Base-by-base conservation (phyloP, 2,329 filamentous ascomycete genomes). In the Hymenoscyphus fraxineus region DNA sequence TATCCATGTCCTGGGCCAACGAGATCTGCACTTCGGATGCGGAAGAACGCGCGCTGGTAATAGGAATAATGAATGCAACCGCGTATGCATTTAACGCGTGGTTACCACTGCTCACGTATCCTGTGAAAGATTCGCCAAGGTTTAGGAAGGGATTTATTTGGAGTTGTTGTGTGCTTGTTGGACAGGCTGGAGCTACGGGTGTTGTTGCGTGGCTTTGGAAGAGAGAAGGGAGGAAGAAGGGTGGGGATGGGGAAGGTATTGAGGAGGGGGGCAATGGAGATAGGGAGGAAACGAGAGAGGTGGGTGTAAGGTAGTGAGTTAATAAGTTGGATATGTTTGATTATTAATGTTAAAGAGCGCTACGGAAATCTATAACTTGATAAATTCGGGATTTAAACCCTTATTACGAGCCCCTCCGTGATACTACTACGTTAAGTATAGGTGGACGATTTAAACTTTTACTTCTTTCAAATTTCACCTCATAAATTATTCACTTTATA, bases 1-100 rank as follows among this genome's bases (percentile, higher is more conserved):
- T 84, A 0, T 83, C 54, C 71, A 79, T 80, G 71, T 77, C 78
- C 4, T 82, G 80, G 80, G 78, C 81, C 12, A 82, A 82, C 65
- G 79, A 82, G 64, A 76, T 80, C 4, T 78, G 79, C 22, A 75
- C 75, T 1, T 73, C 74, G 19, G 81, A 81, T 19, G 79, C 80
- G 1, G 81, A 83, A 71, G 80, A 82, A 19, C 76, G 81, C 0
- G 79, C 81, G 2, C 69, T 83, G 4, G 80, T 82, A 3, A 78
- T 83, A 2, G 81, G 80, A 0, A 77, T 82, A 15, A 81, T 83
- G 71, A 80, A 82, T 68, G 78, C 78, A 0, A 72, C 75, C 2
- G 78, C 77, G 0, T 82, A 81, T 65, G 78, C 77, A 0, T 79
- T 81, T 58, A 76, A 79, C 65, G 77, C 79, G 0, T 81, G 79